Conservation (phyloP, 192 early-diverging fungal species). For the Entophlyctis helioformis region DNA sequence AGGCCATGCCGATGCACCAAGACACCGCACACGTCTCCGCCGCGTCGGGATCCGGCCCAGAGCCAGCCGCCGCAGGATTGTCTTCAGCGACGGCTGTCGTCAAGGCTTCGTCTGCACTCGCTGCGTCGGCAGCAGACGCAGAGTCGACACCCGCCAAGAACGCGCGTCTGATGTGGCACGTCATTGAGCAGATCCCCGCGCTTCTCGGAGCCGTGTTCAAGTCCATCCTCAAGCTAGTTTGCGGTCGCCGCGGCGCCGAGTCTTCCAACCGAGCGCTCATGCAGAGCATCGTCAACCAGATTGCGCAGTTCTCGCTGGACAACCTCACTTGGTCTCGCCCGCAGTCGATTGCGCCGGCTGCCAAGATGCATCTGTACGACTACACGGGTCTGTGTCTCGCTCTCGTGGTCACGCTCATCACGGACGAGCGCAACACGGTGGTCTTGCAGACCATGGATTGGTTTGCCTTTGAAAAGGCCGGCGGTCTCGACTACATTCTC, state of each 20-base stretch:
- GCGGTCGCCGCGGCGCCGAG: conserved; percentile 40
- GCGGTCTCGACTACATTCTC: conserved; percentile 40
- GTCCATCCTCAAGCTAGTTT: conserved; percentile 43
- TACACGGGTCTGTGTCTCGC: too few relatives aligned
- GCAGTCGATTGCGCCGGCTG: background rate
- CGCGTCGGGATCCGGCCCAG: too few relatives aligned
- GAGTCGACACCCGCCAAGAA: conserved; percentile 56
- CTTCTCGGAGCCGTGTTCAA: conserved; percentile 44
- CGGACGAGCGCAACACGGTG: conserved; percentile 35
- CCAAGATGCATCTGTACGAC: conserved; percentile 25
- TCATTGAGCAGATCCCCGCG: conserved; percentile 54
- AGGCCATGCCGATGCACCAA: too few relatives aligned
- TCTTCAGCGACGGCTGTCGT: too few relatives aligned
- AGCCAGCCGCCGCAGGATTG: too few relatives aligned
- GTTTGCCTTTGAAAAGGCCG: conserved; percentile 43
- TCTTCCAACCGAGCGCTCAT: conserved; percentile 29
- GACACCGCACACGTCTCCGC: too few relatives aligned
- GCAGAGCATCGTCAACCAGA: conserved; percentile 44
- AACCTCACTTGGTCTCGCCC: conserved; percentile 29
- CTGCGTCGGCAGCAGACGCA: too few relatives aligned
- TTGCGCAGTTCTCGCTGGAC: conserved; percentile 39
- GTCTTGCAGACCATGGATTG: conserved; percentile 51
- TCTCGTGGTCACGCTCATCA: conserved; percentile 29
- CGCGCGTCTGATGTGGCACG: conserved; percentile 45
- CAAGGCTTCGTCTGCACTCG: too few relatives aligned